Percentiles rank a stretch among this genome's conserved stretches.
Conservation (phyloP, 2,329 filamentous ascomycete genomes). For the Diaporthe sp. region DNA sequence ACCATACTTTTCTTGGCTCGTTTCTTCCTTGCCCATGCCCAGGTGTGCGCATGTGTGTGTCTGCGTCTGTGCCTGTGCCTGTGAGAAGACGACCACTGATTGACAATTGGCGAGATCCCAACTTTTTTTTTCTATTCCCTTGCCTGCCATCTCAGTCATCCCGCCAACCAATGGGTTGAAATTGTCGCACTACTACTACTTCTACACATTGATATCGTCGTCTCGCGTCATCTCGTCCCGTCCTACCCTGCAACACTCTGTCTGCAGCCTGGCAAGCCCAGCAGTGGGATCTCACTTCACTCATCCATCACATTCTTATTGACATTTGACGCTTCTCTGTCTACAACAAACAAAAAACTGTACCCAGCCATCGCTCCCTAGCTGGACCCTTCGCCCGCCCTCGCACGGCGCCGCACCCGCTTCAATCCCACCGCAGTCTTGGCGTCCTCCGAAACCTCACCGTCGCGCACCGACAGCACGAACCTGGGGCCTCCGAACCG, state of each 20-base stretch:
- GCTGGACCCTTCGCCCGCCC: conserved; percentile 2
- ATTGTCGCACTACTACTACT: background rate
- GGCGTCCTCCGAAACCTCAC: conserved; percentile 11
- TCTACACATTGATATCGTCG: background rate
- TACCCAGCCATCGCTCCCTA: background rate
- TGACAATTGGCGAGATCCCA: conserved; percentile 23
- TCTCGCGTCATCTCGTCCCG: conserved; percentile 1
- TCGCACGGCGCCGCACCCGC: conserved; percentile 3
- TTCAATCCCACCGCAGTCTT: background rate
- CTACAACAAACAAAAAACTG: background rate
- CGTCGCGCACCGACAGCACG: background rate
- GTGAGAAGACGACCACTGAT: conserved; percentile 13
- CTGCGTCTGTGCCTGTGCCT: background rate
- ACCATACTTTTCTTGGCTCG: conserved; percentile 31
- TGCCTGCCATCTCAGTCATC: background rate
- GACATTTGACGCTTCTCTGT: background rate
- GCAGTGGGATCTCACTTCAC: background rate
- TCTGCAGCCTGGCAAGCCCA: background rate
- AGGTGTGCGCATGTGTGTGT: conserved; percentile 6
- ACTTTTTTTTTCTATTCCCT: background rate
- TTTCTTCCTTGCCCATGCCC: conserved; percentile 8
- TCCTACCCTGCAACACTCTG: background rate
- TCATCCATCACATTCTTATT: background rate
- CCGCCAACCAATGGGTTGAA: conserved; percentile 8
- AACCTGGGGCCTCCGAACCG: background rate